Conservation (phyloP, 2,329 filamentous ascomycete genomes). For the Tympanopsis confertula region DNA sequence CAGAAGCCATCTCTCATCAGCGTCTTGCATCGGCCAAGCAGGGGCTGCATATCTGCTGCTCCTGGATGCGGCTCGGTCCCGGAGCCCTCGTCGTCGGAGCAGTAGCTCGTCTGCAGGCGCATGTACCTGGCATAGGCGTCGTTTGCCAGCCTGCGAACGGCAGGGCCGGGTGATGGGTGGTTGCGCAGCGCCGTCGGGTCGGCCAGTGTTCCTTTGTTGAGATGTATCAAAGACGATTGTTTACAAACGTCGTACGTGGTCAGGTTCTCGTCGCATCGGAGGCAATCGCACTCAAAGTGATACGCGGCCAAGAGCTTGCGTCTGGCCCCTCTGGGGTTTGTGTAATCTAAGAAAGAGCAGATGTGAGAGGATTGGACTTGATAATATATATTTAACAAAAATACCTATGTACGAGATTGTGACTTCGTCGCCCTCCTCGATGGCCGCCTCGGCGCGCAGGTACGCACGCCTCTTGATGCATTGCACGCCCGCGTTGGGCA, state of each 20-base stretch:
- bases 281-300: slow-evolving; percentile 38
- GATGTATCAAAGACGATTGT: slow-evolving; percentile 22
- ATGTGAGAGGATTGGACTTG: slow-evolving; percentile 1
- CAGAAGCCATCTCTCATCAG: not conserved
- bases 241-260: slow-evolving; percentile 40
- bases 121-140: not conserved
- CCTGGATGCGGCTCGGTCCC: not conserved
- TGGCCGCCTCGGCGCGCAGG: slow-evolving; percentile 34
- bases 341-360: slow-evolving; percentile 26
- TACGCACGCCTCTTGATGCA: slow-evolving; percentile 38
- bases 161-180: slow-evolving; percentile 10
- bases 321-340: slow-evolving; percentile 28
- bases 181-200: slow-evolving; percentile 19
- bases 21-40: not conserved
- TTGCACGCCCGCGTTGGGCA: slow-evolving; percentile 45
- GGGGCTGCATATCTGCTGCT: not conserved
- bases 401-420: slow-evolving; percentile 50
- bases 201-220: slow-evolving; percentile 33
- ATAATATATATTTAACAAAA: slow-evolving; percentile 2
- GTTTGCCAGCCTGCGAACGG: not conserved
- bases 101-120: not conserved
- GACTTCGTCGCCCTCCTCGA: slow-evolving; percentile 41
- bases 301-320: slow-evolving; percentile 32
- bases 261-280: slow-evolving; percentile 35
- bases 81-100: not conserved